phyloP scores from a whole-genome alignment of 2,329 filamentous ascomycete genomes.

The Allantophomopsis cytisporea region DNA sequence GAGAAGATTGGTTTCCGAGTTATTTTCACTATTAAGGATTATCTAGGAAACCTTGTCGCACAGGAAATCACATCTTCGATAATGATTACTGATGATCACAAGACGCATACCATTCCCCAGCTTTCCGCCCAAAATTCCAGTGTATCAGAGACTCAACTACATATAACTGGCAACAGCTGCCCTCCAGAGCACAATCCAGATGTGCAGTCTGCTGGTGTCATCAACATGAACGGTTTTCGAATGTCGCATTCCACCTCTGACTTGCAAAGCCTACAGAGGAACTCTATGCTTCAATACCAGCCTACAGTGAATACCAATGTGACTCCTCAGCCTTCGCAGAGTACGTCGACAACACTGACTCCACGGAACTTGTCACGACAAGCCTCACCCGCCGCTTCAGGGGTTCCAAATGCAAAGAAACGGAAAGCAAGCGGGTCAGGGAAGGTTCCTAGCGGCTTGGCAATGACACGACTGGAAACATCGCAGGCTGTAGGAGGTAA shows the following conservation, averaged over 20 bases:
- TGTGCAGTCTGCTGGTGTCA: constrained; percentile 8
- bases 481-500: constrained; percentile 21
- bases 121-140: constrained; percentile 15
- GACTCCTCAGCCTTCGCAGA: constrained; percentile 21
- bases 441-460: constrained; percentile 59
- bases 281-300: constrained; percentile 20
- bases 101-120: constrained; percentile 50
- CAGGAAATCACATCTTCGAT: constrained; percentile 81
- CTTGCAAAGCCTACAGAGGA: constrained; percentile 42
- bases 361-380: constrained; percentile 58
- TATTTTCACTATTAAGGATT: constrained; percentile 89
- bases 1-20: constrained; percentile 88
- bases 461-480: constrained; percentile 73
- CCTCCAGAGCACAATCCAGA: constrained; percentile 13
- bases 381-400: constrained; percentile 51
- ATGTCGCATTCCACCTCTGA: constrained; percentile 50
- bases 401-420: constrained; percentile 62
- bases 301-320: constrained; percentile 12
- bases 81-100: constrained; percentile 97
- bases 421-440: constrained; percentile 60
- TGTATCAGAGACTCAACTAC: constrained; percentile 17
- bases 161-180: constrained; percentile 28
- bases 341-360: constrained; percentile 31
- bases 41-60: constrained; percentile 59
- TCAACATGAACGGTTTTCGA: constrained; percentile 30